Base-by-base conservation (phyloP, 768 basidiomycete genomes). In the Lyophyllum atratum region DNA sequence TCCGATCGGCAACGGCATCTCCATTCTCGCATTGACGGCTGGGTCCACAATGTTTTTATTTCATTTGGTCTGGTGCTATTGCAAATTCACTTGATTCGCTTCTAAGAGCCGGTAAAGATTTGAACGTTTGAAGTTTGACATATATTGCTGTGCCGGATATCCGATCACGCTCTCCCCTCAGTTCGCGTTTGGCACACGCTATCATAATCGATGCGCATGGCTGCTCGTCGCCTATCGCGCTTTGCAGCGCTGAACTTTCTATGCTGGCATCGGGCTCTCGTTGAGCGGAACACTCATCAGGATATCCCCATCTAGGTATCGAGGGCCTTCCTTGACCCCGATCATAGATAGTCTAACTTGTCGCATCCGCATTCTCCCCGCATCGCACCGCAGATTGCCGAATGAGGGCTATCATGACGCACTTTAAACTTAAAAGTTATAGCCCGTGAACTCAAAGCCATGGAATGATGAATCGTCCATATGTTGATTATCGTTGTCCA, bases 1-100 rank as follows among this genome's bases (percentile, higher is more conserved):
- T 29, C 26, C 52, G 26, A 33, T 25, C 14, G 54, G 60, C 62
- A 66, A 54, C 66, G 62, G 61, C 55, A 48, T 63, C 48, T 65
- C 49, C 51, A 53, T 57, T 61, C 52, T 52, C 34, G 37, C n/a
- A 4, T 61, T 44, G 48, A 15, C 29, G 29, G 29, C 11, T 31
- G 29, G 17, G 31, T 29, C 15, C 17, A 34, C 21, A 46, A 56
- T 56, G 53, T 50, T 59, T 39, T 55, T 51, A 54, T 34, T 37
- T 15, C 34, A 37, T 43, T 34, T 21, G 19, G 19, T 50, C 21
- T 24, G 9, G 4, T 24, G 22, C 22, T 7, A 24, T 49, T 37
- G 49, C 11, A 34, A 49, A 47, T 47, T 37, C 22, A 22, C 14
- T 2, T 22, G 19, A 49, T 49, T 37, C 31, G 49, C n/a, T 33